phyloP scores from a whole-genome alignment of 495 filamentous ascomycete species.

The Pyrenopolyporus hunteri region DNA sequence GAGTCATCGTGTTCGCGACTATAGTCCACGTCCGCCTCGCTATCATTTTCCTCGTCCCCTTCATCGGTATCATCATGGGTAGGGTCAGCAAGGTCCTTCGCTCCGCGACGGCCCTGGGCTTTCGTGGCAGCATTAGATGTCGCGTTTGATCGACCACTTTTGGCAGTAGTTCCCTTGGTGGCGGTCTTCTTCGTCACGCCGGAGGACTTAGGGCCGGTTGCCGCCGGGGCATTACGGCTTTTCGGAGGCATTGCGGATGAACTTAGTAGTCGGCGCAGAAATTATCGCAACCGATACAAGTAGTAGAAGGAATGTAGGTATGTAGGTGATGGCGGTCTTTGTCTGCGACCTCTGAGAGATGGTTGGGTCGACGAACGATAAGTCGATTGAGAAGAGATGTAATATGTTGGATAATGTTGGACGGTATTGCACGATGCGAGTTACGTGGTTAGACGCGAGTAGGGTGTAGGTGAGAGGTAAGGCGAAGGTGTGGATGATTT shows the following conservation, averaged over 20 bases:
- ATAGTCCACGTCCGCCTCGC: not conserved
- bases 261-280: not conserved
- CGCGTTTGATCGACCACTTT: not conserved
- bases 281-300: not conserved
- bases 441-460: not conserved
- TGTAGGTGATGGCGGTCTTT: not conserved
- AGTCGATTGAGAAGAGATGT: not conserved
- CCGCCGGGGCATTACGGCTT: slow-evolving; percentile 3
- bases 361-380: too few species aligned
- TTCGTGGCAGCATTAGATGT: not conserved
- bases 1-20: not conserved
- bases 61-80: not conserved
- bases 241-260: slow-evolving; percentile 26
- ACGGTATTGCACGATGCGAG: not conserved
- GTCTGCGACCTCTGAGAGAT: not conserved
- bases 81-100: not conserved
- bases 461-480: not conserved
- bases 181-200: not conserved
- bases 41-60: not conserved
- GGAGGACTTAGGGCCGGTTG: not conserved
- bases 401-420: not conserved
- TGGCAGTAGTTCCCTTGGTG: not conserved
- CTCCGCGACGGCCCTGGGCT: not conserved
- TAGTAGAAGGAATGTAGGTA: not conserved
- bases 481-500: not conserved